These are phyloP conservation scores for Amauroascus verrucosus DNA, from an alignment of 2,329 filamentous ascomycete genomes.

Conservation along the genomic window DNA sequence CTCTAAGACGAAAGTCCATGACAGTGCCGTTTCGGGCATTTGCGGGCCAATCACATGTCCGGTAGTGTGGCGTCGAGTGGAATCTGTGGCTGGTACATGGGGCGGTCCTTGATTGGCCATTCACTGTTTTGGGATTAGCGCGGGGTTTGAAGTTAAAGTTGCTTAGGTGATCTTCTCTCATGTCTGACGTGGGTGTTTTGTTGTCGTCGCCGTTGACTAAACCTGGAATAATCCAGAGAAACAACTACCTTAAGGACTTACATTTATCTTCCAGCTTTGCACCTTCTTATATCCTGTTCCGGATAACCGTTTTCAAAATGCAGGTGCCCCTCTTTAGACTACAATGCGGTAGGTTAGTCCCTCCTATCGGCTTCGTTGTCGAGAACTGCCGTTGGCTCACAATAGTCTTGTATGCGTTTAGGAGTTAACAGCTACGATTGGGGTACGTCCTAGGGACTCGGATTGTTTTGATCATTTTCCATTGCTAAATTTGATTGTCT, in stretches of 20 bases:
- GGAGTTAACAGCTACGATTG: conserved; percentile 98
- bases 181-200: too few species aligned
- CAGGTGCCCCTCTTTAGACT: conserved; percentile 77
- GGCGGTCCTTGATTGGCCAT: conserved; percentile 7
- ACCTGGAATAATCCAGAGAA: too few species aligned
- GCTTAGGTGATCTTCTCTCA: too few species aligned
- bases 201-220: too few species aligned
- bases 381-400: neutral
- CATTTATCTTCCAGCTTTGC: neutral
- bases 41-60: neutral
- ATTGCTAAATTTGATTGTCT: conserved; percentile 23
- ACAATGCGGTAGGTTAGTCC: conserved; percentile 43
- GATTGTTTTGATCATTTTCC: conserved; percentile 21
- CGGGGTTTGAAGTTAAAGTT: neutral
- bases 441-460: conserved; percentile 45
- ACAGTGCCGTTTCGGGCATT: neutral
- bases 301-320: conserved; percentile 34
- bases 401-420: conserved; percentile 23
- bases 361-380: neutral
- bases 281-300: neutral
- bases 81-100: too few species aligned
- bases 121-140: neutral
- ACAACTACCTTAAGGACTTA: neutral
- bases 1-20: too few species aligned
- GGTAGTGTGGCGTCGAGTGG: too few species aligned